Evolutionary conservation across 148 eudicot species (phyloP).

Genomic region (Dianthus caryophyllus): DNA sequence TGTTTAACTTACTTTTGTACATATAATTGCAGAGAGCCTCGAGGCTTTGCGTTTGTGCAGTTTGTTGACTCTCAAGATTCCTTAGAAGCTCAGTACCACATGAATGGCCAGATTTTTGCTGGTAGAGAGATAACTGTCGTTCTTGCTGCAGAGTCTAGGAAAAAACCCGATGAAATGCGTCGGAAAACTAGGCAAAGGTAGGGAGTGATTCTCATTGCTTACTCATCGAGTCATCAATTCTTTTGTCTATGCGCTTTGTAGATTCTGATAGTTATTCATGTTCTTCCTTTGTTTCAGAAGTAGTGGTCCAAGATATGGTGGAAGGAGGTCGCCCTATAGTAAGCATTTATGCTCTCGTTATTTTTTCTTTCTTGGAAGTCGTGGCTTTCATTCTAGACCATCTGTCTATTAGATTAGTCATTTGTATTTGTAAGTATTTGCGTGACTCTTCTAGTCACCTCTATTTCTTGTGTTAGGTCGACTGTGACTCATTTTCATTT

Average conservation of each 20-base stretch:
- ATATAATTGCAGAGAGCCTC: conserved; percentile 54
- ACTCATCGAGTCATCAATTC: background rate
- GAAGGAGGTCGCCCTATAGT: conserved; percentile 46
- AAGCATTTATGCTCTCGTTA: conserved; percentile 11
- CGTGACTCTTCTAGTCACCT: too few species aligned
- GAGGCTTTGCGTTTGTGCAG: conserved; percentile 86
- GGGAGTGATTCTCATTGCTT: conserved; percentile 27
- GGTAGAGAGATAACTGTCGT: conserved; percentile 74
- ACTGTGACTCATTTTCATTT: too few species aligned
- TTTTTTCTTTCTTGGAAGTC: background rate
- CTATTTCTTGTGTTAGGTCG: too few species aligned
- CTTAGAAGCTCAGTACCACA: conserved; percentile 62
- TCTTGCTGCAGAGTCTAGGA: conserved; percentile 62
- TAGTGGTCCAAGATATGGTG: conserved; percentile 51
- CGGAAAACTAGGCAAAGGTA: conserved; percentile 50
- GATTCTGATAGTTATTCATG: conserved; percentile 7
- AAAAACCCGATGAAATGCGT: conserved; percentile 77
- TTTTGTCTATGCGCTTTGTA: background rate
- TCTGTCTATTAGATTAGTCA: too few species aligned
- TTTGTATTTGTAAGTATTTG: too few species aligned
- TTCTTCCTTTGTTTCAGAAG: conserved; percentile 25
- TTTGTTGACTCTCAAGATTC: conserved; percentile 66
- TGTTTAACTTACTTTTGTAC: conserved; percentile 20
- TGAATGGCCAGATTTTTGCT: conserved; percentile 65
- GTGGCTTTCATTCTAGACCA: background rate